Conservation (phyloP, 768 basidiomycete species). For the Podaxis mareebaensis region DNA sequence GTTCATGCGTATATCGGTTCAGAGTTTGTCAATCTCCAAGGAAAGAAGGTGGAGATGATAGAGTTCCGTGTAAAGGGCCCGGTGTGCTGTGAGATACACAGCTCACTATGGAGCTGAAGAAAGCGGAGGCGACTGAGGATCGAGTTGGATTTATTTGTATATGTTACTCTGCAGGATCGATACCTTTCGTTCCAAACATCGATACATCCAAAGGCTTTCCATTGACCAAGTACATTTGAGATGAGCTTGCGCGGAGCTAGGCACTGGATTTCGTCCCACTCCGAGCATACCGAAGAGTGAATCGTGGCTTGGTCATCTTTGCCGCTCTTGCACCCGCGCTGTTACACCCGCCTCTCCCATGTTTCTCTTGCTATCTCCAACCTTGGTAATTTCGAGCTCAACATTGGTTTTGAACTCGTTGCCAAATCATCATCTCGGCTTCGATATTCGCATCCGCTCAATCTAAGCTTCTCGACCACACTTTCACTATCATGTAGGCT, state of each 20-base stretch:
- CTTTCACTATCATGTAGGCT: background rate
- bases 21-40: background rate
- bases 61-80: background rate
- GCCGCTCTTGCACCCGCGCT: too few species aligned
- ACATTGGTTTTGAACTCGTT: background rate
- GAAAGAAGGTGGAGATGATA: background rate
- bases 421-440: background rate
- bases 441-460: constrained; percentile 3
- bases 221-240: background rate
- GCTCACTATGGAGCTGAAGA: background rate
- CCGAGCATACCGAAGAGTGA: background rate
- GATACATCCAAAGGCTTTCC: too few species aligned
- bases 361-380: too few species aligned
- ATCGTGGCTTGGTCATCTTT: background rate
- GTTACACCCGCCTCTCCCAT: too few species aligned
- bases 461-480: background rate
- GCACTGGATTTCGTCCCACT: background rate
- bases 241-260: too few species aligned
- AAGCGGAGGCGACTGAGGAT: background rate
- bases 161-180: background rate
- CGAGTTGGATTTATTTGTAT: background rate
- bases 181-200: background rate
- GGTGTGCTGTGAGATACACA: too few species aligned
- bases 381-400: background rate
- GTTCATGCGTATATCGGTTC: background rate